phyloP scores from a whole-genome alignment of 208 protist genomes.

The Porcisia deanei region DNA sequence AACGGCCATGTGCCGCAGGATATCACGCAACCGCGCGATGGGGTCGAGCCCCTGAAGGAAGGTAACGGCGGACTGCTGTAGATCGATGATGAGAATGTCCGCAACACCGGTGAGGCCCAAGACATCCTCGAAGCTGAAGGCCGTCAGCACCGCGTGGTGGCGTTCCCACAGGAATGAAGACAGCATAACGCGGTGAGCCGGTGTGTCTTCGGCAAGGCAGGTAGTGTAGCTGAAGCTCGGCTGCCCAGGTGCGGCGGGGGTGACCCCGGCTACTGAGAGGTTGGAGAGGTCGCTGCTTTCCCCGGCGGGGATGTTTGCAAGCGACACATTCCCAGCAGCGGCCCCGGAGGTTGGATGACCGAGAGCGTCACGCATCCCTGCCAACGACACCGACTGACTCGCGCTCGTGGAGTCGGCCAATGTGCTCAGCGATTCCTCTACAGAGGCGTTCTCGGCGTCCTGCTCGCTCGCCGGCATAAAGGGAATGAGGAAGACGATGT shows the following conservation, averaged over 20 bases:
- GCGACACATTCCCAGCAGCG: constrained; percentile 14
- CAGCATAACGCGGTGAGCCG: constrained; percentile 87
- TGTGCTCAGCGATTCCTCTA: constrained; percentile 32
- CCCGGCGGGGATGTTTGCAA: constrained; percentile 9
- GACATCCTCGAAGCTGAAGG: constrained; percentile 72
- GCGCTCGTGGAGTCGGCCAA: constrained; percentile 10
- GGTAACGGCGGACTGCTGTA: constrained; percentile 72
- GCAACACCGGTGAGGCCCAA: constrained; percentile 65
- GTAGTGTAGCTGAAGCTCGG: constrained; percentile 78
- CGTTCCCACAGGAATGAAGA: constrained; percentile 88
- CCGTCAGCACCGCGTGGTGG: constrained; percentile 85
- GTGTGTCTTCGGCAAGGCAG: constrained; percentile 79
- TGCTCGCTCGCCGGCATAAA: constrained; percentile 62
- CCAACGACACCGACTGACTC: constrained; percentile 8
- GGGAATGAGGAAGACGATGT: constrained; percentile 74
- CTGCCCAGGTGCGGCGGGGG: constrained; percentile 9
- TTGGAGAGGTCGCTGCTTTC: constrained; percentile 17
- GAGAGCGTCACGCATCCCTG: not conserved
- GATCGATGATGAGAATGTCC: constrained; percentile 89
- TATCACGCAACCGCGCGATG: constrained; percentile 74
- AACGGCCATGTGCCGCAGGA: constrained; percentile 76
- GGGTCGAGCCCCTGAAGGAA: constrained; percentile 49
- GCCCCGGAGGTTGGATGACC: not conserved
- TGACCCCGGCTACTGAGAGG: not conserved
- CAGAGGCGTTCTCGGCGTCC: constrained; percentile 40